Evolutionary conservation across 371 early-diverging fungal species (phyloP), one percentile per base, ranked within the genome.

Genomic region (Sporodiniella umbellata): DNA sequence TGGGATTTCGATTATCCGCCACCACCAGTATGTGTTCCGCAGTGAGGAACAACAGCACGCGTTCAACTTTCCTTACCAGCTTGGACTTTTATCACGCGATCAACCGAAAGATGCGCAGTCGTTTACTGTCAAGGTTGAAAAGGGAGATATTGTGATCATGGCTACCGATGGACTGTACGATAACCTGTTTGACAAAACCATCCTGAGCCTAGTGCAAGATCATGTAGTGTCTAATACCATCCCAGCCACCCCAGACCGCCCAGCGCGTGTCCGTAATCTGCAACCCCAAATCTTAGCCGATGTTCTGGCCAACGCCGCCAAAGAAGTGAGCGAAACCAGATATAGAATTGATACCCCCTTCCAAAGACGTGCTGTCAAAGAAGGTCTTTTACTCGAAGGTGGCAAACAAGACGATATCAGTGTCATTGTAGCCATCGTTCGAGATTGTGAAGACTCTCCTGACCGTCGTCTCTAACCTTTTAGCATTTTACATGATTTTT

Each of bases 41-140:
- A 94, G 88, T 24, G 95, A 96, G 64, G 90, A 89, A 58, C 90
- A 89, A 50, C 92, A 92, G 54, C 90, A 89, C 64, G 81, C 87
- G 18, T 90, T 90, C 60, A 90, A 90, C 53, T 89, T 78, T 49
- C 92, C 92, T 8, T 89, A 84, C 49, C 92, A 92, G 54, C 71
- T 92, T 11, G 88, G 90, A 12, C 84, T 85, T 0, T 62, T 70
- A n/a, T 81, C 84, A 47, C 68, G 74, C 7, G 88, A 88, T 66
- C 56, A 59, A 18, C 89, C 89, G 1, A 63, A 72, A 6, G 84
- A 87, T 57, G 87, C 90, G 2, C 89, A 85, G 61, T 46, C 62
- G 48, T 94, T 88, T 53, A 75, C 70, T 4, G 75, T 98, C 31
- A 88, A 90, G 59, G 85, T 90, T 24, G 76, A 87, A 53, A 81